phyloP scores from a whole-genome alignment of 2,329 filamentous ascomycete species.

The Byssoonygena ceratinophila region DNA sequence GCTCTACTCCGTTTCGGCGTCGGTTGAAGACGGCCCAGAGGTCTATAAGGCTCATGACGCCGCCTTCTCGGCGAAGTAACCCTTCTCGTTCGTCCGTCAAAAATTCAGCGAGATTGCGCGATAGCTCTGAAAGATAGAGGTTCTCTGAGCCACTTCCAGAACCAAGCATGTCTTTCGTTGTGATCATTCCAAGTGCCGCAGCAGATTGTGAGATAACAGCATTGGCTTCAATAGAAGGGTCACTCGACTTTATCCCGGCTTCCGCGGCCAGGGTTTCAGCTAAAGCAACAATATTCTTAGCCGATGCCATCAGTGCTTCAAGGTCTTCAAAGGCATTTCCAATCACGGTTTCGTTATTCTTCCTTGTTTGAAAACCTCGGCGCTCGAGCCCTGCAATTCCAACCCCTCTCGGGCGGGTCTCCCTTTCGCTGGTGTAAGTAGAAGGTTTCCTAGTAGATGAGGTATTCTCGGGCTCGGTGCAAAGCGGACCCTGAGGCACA shows the following conservation, averaged over 20 bases:
- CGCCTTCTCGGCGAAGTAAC: constrained; percentile 66
- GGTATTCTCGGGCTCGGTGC: constrained; percentile 17
- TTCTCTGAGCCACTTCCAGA: constrained; percentile 64
- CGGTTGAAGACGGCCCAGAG: constrained; percentile 93
- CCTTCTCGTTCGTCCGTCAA: constrained; percentile 74
- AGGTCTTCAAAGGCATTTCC: constrained; percentile 92
- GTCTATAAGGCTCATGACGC: constrained; percentile 81
- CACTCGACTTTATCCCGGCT: constrained; percentile 44
- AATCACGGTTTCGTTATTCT: constrained; percentile 87
- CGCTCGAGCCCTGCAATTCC: constrained; percentile 90
- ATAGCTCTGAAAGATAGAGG: constrained; percentile 78
- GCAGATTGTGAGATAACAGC: constrained; percentile 70
- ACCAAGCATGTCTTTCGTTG: constrained; percentile 85
- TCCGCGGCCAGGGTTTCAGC: constrained; percentile 77
- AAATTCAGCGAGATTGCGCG: constrained; percentile 77
- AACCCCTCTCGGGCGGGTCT: constrained; percentile 48
- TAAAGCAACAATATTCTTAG: constrained; percentile 88
- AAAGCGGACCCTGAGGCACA: constrained; percentile 51
- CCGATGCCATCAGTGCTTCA: constrained; percentile 92
- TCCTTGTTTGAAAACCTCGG: constrained; percentile 69
- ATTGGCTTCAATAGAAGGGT: constrained; percentile 57
- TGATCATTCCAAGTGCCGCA: constrained; percentile 75
- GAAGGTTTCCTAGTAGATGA: constrained; percentile 15
- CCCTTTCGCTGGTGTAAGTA: constrained; percentile 19
- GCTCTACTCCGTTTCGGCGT: constrained; percentile 81